Base-by-base conservation (phyloP, 1,284 basidiomycete species). In the Austroboletus niveus region DNA sequence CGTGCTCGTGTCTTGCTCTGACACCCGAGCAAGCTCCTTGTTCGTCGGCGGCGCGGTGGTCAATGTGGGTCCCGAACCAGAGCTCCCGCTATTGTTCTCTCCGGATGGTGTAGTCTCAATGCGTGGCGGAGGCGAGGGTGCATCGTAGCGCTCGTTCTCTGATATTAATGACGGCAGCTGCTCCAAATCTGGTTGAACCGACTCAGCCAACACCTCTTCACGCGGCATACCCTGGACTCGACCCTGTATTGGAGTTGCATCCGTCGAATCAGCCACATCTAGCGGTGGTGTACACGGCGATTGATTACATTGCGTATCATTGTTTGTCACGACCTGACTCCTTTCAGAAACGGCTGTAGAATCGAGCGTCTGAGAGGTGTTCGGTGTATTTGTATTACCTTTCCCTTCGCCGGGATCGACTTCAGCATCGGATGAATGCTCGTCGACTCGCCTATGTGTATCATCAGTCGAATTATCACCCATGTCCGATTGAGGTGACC, bases 21-120 rank as follows among this genome's bases (percentile, higher is more conserved):
- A 47, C 12, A 70, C 62, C 17, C 64, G 60, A 4, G 29, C 20
- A 17, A 69, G 54, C 3, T 57, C 59, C 53, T 63, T 67, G 46
- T 63, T 65, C 45, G 53, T 60, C 8, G 41, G 47, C 0, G 29
- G 42, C 20, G 45, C 48, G 24, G 17, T 42, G 2, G 52, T 40
- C 10, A 20, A 15, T 4, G 22, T 31, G 4, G 31, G 27, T 32
- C 20, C 41, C 22, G 49, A 42, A 8, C 29, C 14, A 11, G 54
- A 31, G 35, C 12, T 27, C 4, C 12, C 41, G 4, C 29, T 40
- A 4, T 36, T 43, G 29, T 60, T 52, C 8, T 22, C 50, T 3
- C 45, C 43, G 6, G 47, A 35, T 12, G 52, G 51, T 2, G 42
- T 48, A 2, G 48, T 44, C 43, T 57, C 62, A 3, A 58, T 22